Base-by-base conservation (phyloP, 2,329 filamentous ascomycete species). In the Beauveria varroae region DNA sequence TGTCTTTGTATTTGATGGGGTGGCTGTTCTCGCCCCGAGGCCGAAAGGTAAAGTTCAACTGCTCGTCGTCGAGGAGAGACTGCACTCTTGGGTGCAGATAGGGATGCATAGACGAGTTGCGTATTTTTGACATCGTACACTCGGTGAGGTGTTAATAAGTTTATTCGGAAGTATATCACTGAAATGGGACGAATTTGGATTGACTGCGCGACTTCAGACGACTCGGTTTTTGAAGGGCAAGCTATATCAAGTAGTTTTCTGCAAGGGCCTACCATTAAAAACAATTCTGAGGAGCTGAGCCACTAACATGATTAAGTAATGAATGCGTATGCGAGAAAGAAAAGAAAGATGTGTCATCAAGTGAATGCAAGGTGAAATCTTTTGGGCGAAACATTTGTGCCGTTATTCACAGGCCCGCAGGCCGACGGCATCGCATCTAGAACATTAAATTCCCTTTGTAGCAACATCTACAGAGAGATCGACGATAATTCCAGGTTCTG, bases 41-140 rank as follows among this genome's bases (percentile, higher is more conserved):
- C 37, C 71, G 64, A 63, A 75, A 74, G 0, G 28, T 41, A 30
- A 69, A 66, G 5, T 53, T 2, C 3, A 70, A 64, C 3, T 50
- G 14, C 2, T 65, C 57, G 7, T 65, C 50, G 1, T 63, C 34
- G 0, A 71, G 64, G 3, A 64, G 46, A 0, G 24, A 24, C 8
- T 61, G 47, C 2, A 71, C 65, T 2, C 49, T 9, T 5, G 57
- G 40, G 37, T 71, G 64, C 1, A 68, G 34, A 0, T 61, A 5
- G 1, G 67, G 66, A 18, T 63, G 66, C 63, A 70, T 64, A 9
- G 65, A 67, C 63, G 64, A 69, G 16, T 2, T 14, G 24, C 24
- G 22, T 10, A 43, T 8, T n/a, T 24, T 40, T 1, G 47, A 1
- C 57, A 59, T 59, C 1, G n/a, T 16, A 12, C 12, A 37, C 16